Evolutionary conservation across 140 eudicot genomes (phyloP).

Genomic region (Cichorium intybus): DNA sequence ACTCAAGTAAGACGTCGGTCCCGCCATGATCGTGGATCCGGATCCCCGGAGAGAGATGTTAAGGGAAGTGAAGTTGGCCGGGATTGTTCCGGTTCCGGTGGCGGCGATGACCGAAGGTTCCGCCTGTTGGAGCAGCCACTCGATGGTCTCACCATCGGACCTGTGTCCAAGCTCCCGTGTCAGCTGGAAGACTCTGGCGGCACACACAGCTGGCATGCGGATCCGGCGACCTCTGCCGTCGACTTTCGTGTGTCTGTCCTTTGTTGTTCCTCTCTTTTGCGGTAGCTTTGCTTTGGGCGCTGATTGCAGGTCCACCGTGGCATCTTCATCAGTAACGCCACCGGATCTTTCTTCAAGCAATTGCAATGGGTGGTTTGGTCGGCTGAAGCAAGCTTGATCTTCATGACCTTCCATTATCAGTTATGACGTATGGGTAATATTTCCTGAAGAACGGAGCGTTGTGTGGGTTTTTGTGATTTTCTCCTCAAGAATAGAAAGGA

Average conservation of each 20-base stretch:
- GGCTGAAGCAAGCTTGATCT: constrained; percentile 17
- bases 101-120: constrained; percentile 68
- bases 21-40: constrained; percentile 46
- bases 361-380: constrained; percentile 47
- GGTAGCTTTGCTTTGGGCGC: constrained; percentile 18
- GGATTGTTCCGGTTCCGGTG: constrained; percentile 71
- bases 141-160: constrained; percentile 60
- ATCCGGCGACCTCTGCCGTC: constrained; percentile 67
- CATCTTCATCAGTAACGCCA: background rate
- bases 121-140: constrained; percentile 69
- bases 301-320: background rate
- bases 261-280: constrained; percentile 37
- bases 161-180: constrained; percentile 52
- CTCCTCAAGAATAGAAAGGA: constrained; percentile 5
- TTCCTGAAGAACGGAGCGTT: constrained; percentile 4
- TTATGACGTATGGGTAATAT: background rate
- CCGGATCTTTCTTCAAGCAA: constrained; percentile 38
- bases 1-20: constrained; percentile 38
- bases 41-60: constrained; percentile 53
- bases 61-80: constrained; percentile 51
- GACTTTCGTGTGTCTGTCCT: constrained; percentile 63
- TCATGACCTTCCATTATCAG: constrained; percentile 36
- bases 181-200: constrained; percentile 65
- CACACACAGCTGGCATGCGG: constrained; percentile 66
- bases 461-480: constrained; percentile 38